A percentile compares a stretch with the other conserved stretches of the same genome.
These are phyloP conservation scores for Talaromyces sp. DNA, from an alignment of 2,329 filamentous ascomycete species.

Conservation along the genomic window DNA sequence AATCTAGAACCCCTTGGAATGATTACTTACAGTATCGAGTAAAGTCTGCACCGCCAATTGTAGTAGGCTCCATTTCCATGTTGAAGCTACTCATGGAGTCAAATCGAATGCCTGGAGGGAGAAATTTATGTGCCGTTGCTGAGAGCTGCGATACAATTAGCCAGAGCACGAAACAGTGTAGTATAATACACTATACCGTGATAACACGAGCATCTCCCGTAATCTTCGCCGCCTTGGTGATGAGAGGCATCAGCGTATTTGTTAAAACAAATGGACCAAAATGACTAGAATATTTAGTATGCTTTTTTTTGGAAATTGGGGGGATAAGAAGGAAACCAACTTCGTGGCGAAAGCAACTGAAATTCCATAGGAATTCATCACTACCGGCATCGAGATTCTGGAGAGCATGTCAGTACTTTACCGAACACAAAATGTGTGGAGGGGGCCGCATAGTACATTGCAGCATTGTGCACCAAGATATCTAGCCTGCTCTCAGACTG, in stretches of 20 bases:
- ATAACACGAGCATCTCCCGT: neutral
- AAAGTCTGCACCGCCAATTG: constrained; percentile 9
- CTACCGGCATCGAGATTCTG: constrained; percentile 5
- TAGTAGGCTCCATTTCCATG: constrained; percentile 8
- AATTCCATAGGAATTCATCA: constrained; percentile 8
- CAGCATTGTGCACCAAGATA: constrained; percentile 13
- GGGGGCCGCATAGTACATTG: constrained; percentile 1
- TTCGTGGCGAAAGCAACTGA: constrained; percentile 6
- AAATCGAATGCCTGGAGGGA: constrained; percentile 8
- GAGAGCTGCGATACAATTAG: neutral
- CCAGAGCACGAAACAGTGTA: neutral
- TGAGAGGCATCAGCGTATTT: neutral
- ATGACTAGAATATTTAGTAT: neutral
- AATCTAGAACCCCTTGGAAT: neutral
- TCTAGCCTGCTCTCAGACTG: constrained; percentile 8
- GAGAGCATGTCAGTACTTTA: neutral
- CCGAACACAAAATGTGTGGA: neutral
- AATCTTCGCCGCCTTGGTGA: neutral
- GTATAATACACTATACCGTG: neutral
- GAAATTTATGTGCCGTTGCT: constrained; percentile 1
- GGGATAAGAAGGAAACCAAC: neutral
- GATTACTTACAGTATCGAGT: constrained; percentile 5
- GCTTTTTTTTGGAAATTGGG: neutral
- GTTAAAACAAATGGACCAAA: constrained; percentile 4
- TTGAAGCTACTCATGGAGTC: constrained; percentile 4